Evolutionary conservation across 768 basidiomycete species (phyloP).

Genomic region (Crassisporium funariophilum): DNA sequence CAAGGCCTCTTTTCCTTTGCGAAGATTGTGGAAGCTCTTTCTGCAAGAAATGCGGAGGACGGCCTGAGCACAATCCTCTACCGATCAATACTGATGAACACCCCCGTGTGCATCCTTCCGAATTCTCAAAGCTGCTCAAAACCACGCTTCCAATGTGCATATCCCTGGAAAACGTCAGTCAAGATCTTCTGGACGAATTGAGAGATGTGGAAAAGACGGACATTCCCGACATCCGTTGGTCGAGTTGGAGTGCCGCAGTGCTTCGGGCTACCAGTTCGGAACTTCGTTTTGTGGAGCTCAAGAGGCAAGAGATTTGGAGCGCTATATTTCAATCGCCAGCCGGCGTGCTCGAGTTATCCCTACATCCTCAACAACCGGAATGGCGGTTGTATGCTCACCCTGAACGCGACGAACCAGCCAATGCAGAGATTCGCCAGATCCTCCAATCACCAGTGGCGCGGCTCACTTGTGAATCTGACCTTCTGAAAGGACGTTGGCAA

Average conservation of each 20-base stretch:
- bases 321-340: conserved; percentile 73
- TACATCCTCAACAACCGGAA: conserved; percentile 77
- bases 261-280: conserved; percentile 58
- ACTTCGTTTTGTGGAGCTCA: conserved; percentile 81
- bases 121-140: conserved; percentile 79
- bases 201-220: conserved; percentile 38
- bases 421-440: conserved; percentile 74
- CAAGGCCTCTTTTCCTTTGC: conserved; percentile 66
- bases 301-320: conserved; percentile 88
- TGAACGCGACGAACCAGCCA: conserved; percentile 66
- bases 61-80: conserved; percentile 82
- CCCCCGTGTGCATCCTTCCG: conserved; percentile 68
- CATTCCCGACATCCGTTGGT: conserved; percentile 64
- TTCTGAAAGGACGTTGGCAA: conserved; percentile 80
- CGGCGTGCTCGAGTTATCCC: conserved; percentile 72
- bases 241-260: conserved; percentile 68
- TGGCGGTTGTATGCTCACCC: conserved; percentile 86
- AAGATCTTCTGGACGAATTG: conserved; percentile 53
- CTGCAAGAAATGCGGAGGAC: conserved; percentile 86
- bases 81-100: conserved; percentile 52
- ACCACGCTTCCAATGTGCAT: conserved; percentile 87
- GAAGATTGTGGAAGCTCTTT: conserved; percentile 75
- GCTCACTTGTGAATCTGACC: conserved; percentile 51
- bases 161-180: conserved; percentile 51
- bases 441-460: conserved; percentile 80